A percentile compares a stretch with the other conserved stretches of the same genome.
Conservation (phyloP, 768 basidiomycete species). For the Tylopilus sp. region DNA sequence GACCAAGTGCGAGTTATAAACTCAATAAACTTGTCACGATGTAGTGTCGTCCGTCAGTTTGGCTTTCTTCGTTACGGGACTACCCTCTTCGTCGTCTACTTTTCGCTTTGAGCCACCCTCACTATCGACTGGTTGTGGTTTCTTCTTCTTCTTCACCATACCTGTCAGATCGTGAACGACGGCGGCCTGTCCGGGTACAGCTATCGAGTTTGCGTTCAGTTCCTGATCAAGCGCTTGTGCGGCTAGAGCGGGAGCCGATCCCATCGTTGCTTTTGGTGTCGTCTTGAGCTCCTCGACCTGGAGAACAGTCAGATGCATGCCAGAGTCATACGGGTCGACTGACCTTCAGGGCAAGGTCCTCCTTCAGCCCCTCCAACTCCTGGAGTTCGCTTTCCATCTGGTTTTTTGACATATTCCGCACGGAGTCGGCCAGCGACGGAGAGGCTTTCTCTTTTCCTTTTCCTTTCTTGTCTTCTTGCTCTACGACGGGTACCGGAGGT, state of each 20-base stretch:
- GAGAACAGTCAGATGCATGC: neutral
- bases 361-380: slow-evolving; percentile 70
- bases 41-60: slow-evolving; percentile 43
- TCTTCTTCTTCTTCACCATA: slow-evolving; percentile 87
- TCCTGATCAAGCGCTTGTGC: slow-evolving; percentile 71
- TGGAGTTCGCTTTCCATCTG: slow-evolving; percentile 78
- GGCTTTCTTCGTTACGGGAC: slow-evolving; percentile 56
- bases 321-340: neutral
- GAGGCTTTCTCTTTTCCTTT: slow-evolving; percentile 69
- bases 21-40: slow-evolving; percentile 7
- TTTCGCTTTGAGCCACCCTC: slow-evolving; percentile 58
- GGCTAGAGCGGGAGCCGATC: slow-evolving; percentile 66
- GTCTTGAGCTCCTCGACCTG: slow-evolving; percentile 91
- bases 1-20: neutral
- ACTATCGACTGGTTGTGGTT: slow-evolving; percentile 32
- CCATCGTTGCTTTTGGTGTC: slow-evolving; percentile 58
- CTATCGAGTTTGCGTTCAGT: slow-evolving; percentile 46
- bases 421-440: slow-evolving; percentile 38
- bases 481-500: slow-evolving; percentile 30
- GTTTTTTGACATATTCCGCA: slow-evolving; percentile 64
- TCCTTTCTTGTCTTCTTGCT: slow-evolving; percentile 47
- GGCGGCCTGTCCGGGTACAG: slow-evolving; percentile 33
- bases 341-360: slow-evolving; percentile 85
- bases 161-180: slow-evolving; percentile 80
- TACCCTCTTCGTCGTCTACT: slow-evolving; percentile 55